These are phyloP conservation scores for Kwoniella shandongensis DNA, from an alignment of 768 basidiomycete genomes.

Conservation along the genomic window DNA sequence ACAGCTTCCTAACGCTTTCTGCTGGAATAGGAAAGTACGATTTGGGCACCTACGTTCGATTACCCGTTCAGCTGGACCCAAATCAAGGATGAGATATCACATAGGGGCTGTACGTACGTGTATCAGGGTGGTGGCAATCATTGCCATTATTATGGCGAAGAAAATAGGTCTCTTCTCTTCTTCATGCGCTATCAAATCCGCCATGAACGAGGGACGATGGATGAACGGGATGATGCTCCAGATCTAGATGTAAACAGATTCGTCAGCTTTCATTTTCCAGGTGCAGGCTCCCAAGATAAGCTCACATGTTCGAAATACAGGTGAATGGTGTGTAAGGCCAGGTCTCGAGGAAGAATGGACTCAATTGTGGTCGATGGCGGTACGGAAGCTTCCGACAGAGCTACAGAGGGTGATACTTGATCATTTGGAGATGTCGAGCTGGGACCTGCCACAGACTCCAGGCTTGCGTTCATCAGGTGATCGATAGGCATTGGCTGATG, in stretches of 20 bases:
- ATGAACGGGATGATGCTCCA: slow-evolving; percentile 35
- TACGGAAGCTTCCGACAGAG: slow-evolving; percentile 15
- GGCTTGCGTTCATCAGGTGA: not conserved
- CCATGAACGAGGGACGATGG: slow-evolving; percentile 31
- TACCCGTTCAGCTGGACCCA: not conserved
- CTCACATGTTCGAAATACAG: slow-evolving; percentile 34
- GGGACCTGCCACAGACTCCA: not conserved
- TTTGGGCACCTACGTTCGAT: slow-evolving; percentile 18
- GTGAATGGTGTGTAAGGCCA: slow-evolving; percentile 27
- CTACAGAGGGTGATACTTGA: slow-evolving; percentile 15
- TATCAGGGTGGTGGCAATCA: slow-evolving; percentile 30
- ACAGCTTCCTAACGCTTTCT: slow-evolving; percentile 25
- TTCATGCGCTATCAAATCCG: slow-evolving; percentile 20
- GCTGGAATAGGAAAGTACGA: slow-evolving; percentile 32
- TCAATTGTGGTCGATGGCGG: slow-evolving; percentile 24
- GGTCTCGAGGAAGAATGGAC: slow-evolving; percentile 27
- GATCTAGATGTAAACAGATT: slow-evolving; percentile 3
- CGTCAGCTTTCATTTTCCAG: not conserved
- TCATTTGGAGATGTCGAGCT: slow-evolving; percentile 16
- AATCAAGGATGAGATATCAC: not conserved
- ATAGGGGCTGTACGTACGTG: too few relatives aligned
- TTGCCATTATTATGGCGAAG: slow-evolving; percentile 32
- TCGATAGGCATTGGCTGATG: too few relatives aligned
- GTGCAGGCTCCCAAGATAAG: not conserved
- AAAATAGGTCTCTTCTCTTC: slow-evolving; percentile 31